phyloP scores from a whole-genome alignment of 805 yeast species.

The Sungouiella thailandica region DNA sequence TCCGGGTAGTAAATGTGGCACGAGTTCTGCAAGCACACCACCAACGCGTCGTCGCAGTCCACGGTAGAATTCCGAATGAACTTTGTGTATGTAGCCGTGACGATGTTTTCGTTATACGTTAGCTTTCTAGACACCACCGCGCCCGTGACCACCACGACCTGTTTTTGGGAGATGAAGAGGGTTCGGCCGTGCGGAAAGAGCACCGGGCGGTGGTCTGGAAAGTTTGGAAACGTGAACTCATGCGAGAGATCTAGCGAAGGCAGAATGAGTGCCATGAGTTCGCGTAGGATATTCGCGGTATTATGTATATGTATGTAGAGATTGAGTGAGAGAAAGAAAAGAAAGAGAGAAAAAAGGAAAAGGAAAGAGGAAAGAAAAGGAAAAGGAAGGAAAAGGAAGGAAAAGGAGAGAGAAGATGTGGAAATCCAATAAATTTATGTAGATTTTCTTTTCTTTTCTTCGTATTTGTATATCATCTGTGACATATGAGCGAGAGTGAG shows the following conservation, averaged over 20 bases:
- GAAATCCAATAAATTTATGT: too few relatives aligned
- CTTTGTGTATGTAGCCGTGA: constrained; percentile 57
- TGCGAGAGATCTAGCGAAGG: constrained; percentile 29
- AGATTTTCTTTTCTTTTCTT: too few relatives aligned
- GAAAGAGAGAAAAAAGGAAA: background rate
- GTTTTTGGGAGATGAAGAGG: constrained; percentile 31
- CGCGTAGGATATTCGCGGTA: too few relatives aligned
- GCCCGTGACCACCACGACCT: constrained; percentile 48
- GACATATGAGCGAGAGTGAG: too few relatives aligned
- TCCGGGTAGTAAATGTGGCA: constrained; percentile 58
- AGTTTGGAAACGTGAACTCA: constrained; percentile 21
- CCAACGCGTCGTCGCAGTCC: constrained; percentile 37
- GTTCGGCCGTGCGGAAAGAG: constrained; percentile 28
- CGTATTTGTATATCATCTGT: too few relatives aligned
- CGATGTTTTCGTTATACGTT: constrained; percentile 45
- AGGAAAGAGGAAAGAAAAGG: background rate
- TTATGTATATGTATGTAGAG: too few relatives aligned
- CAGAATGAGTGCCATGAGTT: constrained; percentile 16
- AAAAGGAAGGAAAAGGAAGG: background rate
- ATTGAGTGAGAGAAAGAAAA: background rate
- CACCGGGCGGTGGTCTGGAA: constrained; percentile 14
- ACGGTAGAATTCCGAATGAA: constrained; percentile 39
- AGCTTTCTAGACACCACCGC: constrained; percentile 46
- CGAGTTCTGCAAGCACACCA: constrained; percentile 54
- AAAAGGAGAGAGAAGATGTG: too few relatives aligned